Conservation (phyloP, 192 early-diverging fungal species). For the Coemansia sp. region DNA sequence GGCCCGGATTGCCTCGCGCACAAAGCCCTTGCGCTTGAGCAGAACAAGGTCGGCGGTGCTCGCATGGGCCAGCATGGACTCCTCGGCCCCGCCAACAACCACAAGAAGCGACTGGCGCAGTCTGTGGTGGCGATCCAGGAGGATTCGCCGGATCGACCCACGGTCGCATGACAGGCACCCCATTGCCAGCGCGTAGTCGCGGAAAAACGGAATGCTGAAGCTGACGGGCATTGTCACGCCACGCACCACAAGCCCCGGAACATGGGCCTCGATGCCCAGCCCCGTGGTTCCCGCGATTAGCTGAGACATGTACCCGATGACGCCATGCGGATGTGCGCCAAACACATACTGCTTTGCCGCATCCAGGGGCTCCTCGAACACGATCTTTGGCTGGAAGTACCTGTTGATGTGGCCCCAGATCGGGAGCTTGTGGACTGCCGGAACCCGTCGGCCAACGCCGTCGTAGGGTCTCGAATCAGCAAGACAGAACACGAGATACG, state of each 20-base stretch:
- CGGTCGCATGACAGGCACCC: constrained; percentile 78
- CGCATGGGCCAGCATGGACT: constrained; percentile 71
- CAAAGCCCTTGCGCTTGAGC: constrained; percentile 83
- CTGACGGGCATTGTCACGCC: constrained; percentile 82
- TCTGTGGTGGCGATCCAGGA: constrained; percentile 65
- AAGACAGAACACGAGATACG: constrained; percentile 76
- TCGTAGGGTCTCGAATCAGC: constrained; percentile 76
- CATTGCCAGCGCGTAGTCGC: constrained; percentile 78
- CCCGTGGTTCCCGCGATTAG: constrained; percentile 84
- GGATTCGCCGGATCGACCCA: constrained; percentile 73
- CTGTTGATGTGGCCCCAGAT: constrained; percentile 78
- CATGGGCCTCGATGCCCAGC: constrained; percentile 65
- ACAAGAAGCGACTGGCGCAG: constrained; percentile 60
- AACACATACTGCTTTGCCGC: constrained; percentile 85
- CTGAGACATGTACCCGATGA: constrained; percentile 81
- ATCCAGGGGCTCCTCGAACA: constrained; percentile 84
- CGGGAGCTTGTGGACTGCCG: constrained; percentile 51
- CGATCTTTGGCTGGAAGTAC: constrained; percentile 77
- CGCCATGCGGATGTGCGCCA: constrained; percentile 89
- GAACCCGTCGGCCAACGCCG: constrained; percentile 67
- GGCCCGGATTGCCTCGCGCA: constrained; percentile 81
- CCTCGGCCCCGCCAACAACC: constrained; percentile 90
- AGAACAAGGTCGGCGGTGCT: constrained; percentile 68
- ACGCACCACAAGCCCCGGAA: constrained; percentile 77
- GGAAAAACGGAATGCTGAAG: constrained; percentile 83